Evolutionary conservation across 495 filamentous ascomycete species (phyloP).

Genomic region (Penicillium longicatenatum): DNA sequence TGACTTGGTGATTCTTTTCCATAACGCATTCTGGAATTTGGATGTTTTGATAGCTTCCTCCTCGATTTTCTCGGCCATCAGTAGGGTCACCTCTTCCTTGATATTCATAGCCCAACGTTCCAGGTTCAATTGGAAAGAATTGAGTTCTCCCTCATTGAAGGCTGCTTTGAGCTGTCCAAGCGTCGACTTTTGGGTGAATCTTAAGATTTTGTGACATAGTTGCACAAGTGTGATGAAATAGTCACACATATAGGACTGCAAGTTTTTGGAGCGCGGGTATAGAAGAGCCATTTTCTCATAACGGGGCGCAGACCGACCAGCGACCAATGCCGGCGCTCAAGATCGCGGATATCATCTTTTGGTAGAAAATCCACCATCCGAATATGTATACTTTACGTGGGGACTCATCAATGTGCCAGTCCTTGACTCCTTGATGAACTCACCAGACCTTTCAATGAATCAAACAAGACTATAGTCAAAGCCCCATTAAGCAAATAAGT

Average conservation of each 20-base stretch:
- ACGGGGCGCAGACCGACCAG: constrained; percentile 42
- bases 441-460: too few species aligned
- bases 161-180: constrained; percentile 33
- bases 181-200: constrained; percentile 36
- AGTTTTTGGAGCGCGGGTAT: constrained; percentile 38
- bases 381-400: too few species aligned
- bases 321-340: too few species aligned
- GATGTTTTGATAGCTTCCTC: constrained; percentile 26
- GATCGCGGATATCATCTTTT: too few species aligned
- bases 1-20: constrained; percentile 28
- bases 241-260: constrained; percentile 42
- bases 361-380: too few species aligned
- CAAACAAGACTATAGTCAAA: too few species aligned
- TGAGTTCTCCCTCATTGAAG: constrained; percentile 13
- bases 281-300: constrained; percentile 43
- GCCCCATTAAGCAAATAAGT: too few species aligned
- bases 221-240: constrained; percentile 46
- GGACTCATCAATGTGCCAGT: too few species aligned
- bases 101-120: constrained; percentile 40
- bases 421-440: too few species aligned
- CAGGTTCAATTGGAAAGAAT: constrained; percentile 35
- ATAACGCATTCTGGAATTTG: constrained; percentile 4
- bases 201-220: constrained; percentile 40
- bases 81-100: constrained; percentile 36
- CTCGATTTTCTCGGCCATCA: constrained; percentile 32